Conservation (phyloP, 106 monocot genomes). For the Ottelia alismoides region DNA sequence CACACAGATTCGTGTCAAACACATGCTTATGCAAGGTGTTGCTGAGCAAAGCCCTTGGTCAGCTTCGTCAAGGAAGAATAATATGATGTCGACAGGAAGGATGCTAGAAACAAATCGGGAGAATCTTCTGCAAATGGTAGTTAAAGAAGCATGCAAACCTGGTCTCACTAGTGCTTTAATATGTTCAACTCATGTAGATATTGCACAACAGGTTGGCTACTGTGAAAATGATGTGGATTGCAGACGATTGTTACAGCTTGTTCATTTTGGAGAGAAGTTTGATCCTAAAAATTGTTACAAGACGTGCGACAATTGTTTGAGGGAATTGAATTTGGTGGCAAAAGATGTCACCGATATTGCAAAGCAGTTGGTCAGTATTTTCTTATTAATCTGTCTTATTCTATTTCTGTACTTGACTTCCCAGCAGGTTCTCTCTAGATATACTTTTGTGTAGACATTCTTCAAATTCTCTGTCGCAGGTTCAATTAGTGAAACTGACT, state of each 20-base stretch:
- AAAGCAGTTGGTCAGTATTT: conserved; percentile 61
- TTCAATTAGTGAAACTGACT: conserved; percentile 66
- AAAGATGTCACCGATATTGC: conserved; percentile 76
- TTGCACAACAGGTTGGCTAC: conserved; percentile 68
- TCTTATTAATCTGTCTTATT: background rate
- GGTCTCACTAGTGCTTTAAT: background rate
- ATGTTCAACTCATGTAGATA: background rate
- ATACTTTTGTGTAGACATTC: background rate
- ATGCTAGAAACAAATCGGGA: conserved; percentile 78
- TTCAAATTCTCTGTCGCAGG: conserved; percentile 27
- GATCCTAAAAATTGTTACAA: conserved; percentile 55
- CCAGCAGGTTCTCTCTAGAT: background rate
- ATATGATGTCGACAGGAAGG: conserved; percentile 24
- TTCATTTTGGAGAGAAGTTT: conserved; percentile 98
- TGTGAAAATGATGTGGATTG: conserved; percentile 94
- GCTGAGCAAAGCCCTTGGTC: conserved; percentile 51
- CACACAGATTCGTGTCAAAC: conserved; percentile 75
- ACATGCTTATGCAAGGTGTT: conserved; percentile 90
- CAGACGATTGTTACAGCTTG: conserved; percentile 71
- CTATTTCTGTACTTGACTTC: background rate
- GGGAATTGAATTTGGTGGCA: conserved; percentile 38
- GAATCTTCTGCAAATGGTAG: conserved; percentile 86
- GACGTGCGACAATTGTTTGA: conserved; percentile 90
- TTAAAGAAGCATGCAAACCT: background rate
- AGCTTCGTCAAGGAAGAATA: conserved; percentile 23